phyloP scores from a whole-genome alignment of 1,284 basidiomycete genomes.

The Melanopsichium pennsylvanicum region DNA sequence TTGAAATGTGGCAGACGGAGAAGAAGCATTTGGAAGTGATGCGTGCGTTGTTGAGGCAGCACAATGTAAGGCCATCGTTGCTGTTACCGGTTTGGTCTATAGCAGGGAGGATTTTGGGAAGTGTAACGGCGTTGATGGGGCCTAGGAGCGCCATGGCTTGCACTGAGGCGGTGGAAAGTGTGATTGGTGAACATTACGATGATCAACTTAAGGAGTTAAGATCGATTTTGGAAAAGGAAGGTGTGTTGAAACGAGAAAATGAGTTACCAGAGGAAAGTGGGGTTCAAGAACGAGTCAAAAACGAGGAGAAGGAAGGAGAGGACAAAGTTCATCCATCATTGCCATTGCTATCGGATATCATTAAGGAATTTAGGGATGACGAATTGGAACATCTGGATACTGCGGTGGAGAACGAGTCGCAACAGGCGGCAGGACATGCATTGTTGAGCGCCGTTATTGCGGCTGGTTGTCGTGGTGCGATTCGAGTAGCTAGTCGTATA shows the following conservation, averaged over 20 bases:
- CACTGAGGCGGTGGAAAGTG: constrained; percentile 95
- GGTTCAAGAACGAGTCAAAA: no score
- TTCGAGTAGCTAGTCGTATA: constrained; percentile 74
- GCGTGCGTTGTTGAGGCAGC: constrained; percentile 82
- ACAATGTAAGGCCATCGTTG: constrained; percentile 81
- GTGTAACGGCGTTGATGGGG: constrained; percentile 84
- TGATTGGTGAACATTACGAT: constrained; percentile 97
- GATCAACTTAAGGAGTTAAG: constrained; percentile 69
- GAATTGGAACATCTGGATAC: constrained; percentile 93
- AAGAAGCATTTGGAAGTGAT: constrained; percentile 88
- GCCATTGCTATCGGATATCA: constrained; percentile 76
- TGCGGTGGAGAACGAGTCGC: constrained; percentile 86
- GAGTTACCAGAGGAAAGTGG: no score
- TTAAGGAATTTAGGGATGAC: constrained; percentile 89
- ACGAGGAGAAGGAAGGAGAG: not conserved
- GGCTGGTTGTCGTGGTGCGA: constrained; percentile 85
- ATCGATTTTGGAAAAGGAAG: constrained; percentile 31
- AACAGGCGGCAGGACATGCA: constrained; percentile 90
- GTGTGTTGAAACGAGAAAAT: no score
- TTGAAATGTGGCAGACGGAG: constrained; percentile 98
- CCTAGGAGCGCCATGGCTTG: constrained; percentile 97
- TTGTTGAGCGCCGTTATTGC: constrained; percentile 85
- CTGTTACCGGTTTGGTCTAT: constrained; percentile 84
- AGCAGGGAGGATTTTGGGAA: constrained; percentile 84
- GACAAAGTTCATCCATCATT: constrained; percentile 74